These are phyloP conservation scores for Scheffersomyces stambukii DNA, from an alignment of 1,139 yeast genomes.

Conservation along the genomic window DNA sequence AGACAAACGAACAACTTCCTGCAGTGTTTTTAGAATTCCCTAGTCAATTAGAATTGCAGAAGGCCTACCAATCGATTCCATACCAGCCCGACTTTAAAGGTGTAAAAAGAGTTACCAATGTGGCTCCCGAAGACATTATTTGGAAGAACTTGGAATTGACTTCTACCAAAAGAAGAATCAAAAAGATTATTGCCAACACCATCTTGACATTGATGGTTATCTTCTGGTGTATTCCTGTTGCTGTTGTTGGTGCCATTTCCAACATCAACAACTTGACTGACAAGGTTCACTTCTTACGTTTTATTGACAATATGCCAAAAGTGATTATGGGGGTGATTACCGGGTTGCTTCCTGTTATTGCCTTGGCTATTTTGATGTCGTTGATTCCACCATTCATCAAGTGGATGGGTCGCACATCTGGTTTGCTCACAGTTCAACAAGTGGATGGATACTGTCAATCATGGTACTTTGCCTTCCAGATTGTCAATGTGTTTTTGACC, in stretches of 20 bases:
- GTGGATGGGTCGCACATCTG: constrained; percentile 65
- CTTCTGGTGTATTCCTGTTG: constrained; percentile 94
- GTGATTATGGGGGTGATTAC: constrained; percentile 76
- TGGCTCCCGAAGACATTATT: constrained; percentile 69
- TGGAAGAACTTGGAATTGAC: constrained; percentile 69
- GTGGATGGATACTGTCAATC: constrained; percentile 80
- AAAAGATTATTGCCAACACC: constrained; percentile 37
- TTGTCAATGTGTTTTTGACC: constrained; percentile 78
- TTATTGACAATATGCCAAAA: constrained; percentile 66
- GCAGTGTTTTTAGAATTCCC: constrained; percentile 86
- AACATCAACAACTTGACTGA: constrained; percentile 71
- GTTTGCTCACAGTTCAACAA: constrained; percentile 65
- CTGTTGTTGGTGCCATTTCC: constrained; percentile 90
- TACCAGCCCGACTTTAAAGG: constrained; percentile 63
- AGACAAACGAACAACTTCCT: constrained; percentile 47
- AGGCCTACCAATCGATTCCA: constrained; percentile 79
- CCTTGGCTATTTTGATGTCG: constrained; percentile 79
- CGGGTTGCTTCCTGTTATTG: constrained; percentile 79
- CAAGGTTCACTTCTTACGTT: constrained; percentile 64
- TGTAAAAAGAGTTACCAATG: constrained; percentile 58
- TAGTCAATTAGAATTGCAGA: constrained; percentile 82
- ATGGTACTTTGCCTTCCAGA: constrained; percentile 86
- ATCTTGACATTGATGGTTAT: constrained; percentile 55
- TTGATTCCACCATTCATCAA: constrained; percentile 68
- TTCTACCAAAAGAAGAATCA: constrained; percentile 37